Base-by-base conservation (phyloP, 805 yeast species). In the Saccharomyces paradoxus region DNA sequence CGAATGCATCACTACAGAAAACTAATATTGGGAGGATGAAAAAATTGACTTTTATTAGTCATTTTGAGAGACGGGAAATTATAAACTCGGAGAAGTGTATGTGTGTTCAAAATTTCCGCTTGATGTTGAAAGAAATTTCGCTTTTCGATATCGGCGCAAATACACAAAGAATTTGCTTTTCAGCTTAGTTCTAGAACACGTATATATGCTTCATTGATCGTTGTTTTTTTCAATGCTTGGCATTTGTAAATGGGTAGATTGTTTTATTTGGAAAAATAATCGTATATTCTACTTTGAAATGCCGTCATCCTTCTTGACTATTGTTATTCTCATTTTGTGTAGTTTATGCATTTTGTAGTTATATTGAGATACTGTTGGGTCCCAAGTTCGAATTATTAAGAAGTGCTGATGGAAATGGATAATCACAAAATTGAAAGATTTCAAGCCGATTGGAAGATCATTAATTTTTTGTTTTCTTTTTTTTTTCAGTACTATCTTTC, bases 281-380 rank as follows among this genome's bases (percentile, higher is more conserved):
- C 12, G 17, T 46, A 21, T 46, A 12, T n/a, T 48, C 28, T 14
- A 30, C 12, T 48, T 28, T 31, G n/a, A 28, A 30, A 30, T 28
- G 37, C 37, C 27, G 41, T 30, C 37, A 48, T 47, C 22, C 37
- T 48, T 48, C 27, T 27, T 27, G 37, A 30, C 27, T 48, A 30
- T 48, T 31, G n/a, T 48, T 32, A 30, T 48, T 37, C 44, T 47
- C 50, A 44, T 52, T 50, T 44, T 50, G 47, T 47, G 44, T 48
- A 46, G 41, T 47, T 50, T 52, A 52, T 52, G 54, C 48, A 52
- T 49, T 52, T 52, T 47, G 44, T 37, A 37, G 44, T 37, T 37
- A 37, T 37, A 37, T 37, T 37, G 44, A n/a, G 22, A 37, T 17
- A 17, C 44, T 37, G 22, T 17, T 21, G 9, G 8, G 8, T 37